Percentiles rank a stretch among this genome's conserved stretches.
Conservation (phyloP, 805 yeast genomes). For the Ogataea chonburiensis region DNA sequence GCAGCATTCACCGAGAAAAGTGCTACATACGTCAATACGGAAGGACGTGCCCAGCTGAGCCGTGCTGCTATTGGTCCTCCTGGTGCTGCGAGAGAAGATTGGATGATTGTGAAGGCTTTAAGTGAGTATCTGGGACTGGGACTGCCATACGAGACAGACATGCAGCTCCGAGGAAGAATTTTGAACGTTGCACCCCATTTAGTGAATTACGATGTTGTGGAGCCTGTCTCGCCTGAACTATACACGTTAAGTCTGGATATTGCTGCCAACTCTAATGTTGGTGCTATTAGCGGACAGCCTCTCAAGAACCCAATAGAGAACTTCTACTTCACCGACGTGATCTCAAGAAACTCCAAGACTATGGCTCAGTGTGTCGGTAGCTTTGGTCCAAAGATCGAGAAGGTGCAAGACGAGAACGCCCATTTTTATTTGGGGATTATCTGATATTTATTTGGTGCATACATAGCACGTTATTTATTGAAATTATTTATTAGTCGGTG, state of each 20-base stretch:
- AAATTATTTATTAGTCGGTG: constrained; percentile 3
- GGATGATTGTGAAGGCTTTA: constrained; percentile 83
- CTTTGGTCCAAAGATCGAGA: constrained; percentile 66
- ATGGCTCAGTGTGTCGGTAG: constrained; percentile 84
- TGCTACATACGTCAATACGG: constrained; percentile 84
- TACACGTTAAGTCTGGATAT: constrained; percentile 57
- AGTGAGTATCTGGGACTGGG: constrained; percentile 71
- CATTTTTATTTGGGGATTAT: constrained; percentile 34
- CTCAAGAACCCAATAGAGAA: constrained; percentile 73
- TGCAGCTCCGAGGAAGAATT: constrained; percentile 65
- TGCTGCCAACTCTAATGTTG: constrained; percentile 28
- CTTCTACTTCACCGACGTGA: constrained; percentile 86
- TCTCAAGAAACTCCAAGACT: constrained; percentile 83
- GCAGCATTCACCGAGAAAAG: constrained; percentile 86
- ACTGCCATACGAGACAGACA: constrained; percentile 73
- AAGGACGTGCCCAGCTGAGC: constrained; percentile 82
- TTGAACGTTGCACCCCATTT: constrained; percentile 80
- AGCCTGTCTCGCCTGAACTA: constrained; percentile 59
- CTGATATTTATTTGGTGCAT: constrained; percentile 13
- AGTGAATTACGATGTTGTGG: constrained; percentile 70
- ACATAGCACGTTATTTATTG: constrained; percentile 13
- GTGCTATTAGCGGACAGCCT: constrained; percentile 38
- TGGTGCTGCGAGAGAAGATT: constrained; percentile 87
- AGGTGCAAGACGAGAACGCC: constrained; percentile 48
- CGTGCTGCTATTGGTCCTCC: constrained; percentile 88